Base-by-base conservation (phyloP, 345 rosid genomes). In the Euclidium syriacum region DNA sequence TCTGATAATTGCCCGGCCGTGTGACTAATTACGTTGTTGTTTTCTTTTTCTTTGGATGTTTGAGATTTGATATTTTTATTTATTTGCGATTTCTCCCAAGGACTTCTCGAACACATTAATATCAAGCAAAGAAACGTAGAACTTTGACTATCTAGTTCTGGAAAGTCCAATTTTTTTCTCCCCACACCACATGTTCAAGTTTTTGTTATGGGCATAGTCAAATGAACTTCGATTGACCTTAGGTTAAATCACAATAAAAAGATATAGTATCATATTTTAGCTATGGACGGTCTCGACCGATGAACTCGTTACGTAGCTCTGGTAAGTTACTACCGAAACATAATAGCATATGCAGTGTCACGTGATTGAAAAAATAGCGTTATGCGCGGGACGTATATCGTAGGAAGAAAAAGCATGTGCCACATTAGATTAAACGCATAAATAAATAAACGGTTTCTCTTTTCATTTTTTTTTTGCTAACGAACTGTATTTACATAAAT, bases 401-500 rank as follows among this genome's bases (percentile, higher is more conserved):
- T 46, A 54, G 68, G 58, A 70, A 53, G 20, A 48, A 53, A 39
- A 22, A 47, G 70, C 75, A 63, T 63, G 75, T 71, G 75, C 15
- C 52, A 63, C 69, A 46, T 39, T 70, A 34, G 44, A 49, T 30
- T 14, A 40, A 30, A 49, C 6, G 24, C 34, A 60, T 11, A 40
- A 24, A n/a, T n/a, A n/a, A n/a, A n/a, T n/a, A n/a, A 51, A 51
- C n/a, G 17, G 15, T 18, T 38, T 9, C 10, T 1, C 44, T 19
- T 30, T n/a, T 40, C 9, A 36, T 36, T 36, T 36, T 16, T 41
- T 15, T 42, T 42, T 11, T n/a, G 4, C 11, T n/a, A 14, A 38
- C 0, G 17, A n/a, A 38, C 4, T 38, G 15, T n/a, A 38, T n/a
- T 10, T 38, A 36, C 4, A 11, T 12, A 29, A 49, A 57, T 11